These are phyloP conservation scores for Trichoderma hamatum DNA, from an alignment of 2,329 filamentous ascomycete genomes.

Conservation along the genomic window DNA sequence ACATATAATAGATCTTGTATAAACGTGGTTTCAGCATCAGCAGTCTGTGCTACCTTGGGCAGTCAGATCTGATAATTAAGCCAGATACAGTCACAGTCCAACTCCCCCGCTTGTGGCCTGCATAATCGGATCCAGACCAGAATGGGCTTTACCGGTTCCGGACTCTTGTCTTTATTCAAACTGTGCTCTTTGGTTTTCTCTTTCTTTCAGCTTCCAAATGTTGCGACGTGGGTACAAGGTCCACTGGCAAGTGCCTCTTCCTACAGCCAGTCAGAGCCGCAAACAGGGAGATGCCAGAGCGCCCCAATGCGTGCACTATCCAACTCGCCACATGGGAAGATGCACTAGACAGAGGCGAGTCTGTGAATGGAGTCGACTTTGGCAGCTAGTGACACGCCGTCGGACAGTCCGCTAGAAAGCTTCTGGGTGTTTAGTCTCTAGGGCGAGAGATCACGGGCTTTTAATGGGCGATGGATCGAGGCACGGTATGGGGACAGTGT, in stretches of 20 bases:
- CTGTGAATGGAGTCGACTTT: conserved; percentile 17
- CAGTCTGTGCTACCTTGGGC: background rate
- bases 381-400: conserved; percentile 25
- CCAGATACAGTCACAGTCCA: background rate
- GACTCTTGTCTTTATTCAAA: background rate
- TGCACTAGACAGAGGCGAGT: conserved; percentile 18
- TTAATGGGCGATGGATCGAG: background rate
- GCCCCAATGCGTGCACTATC: background rate
- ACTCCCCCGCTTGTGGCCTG: conserved; percentile 14
- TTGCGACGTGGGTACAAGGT: conserved; percentile 21
- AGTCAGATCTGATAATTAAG: background rate
- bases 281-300: conserved; percentile 16
- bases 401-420: conserved; percentile 22
- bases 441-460: background rate
- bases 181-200: background rate
- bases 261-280: conserved; percentile 23
- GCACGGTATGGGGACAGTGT: conserved; percentile 25
- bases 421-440: conserved; percentile 6
- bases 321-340: conserved; percentile 18
- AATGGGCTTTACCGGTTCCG: conserved; percentile 7
- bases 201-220: conserved; percentile 26
- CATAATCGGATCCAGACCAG: conserved; percentile 12
- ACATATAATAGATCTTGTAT: background rate
- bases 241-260: conserved; percentile 21
- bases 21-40: background rate